Evolutionary conservation across 2,329 filamentous ascomycete genomes (phyloP).

Genomic region (Atkinsonella texensis): DNA sequence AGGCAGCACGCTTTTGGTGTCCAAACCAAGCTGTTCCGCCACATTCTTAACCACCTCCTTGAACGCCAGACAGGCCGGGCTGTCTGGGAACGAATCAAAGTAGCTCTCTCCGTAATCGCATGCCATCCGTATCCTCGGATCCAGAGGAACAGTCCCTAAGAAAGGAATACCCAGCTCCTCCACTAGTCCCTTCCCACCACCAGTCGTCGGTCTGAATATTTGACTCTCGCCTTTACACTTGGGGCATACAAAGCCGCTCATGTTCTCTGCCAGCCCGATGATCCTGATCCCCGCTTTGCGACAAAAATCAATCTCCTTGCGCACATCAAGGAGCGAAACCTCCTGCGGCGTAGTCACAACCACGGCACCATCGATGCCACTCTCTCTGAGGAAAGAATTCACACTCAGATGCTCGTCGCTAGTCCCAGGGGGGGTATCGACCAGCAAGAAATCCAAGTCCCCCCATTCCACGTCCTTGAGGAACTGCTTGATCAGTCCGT

Average conservation of each 20-base stretch:
- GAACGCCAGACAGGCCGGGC: slow-evolving; percentile 75
- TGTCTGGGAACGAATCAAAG: slow-evolving; percentile 86
- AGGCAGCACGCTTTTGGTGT: slow-evolving; percentile 40
- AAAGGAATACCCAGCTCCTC: slow-evolving; percentile 82
- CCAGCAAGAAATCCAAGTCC: slow-evolving; percentile 80
- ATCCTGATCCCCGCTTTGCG: slow-evolving; percentile 83
- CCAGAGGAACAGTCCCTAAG: slow-evolving; percentile 77
- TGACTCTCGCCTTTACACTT: slow-evolving; percentile 72
- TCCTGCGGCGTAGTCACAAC: slow-evolving; percentile 94
- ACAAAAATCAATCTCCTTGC: slow-evolving; percentile 98
- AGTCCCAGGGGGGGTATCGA: slow-evolving; percentile 92
- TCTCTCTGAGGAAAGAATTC: slow-evolving; percentile 81
- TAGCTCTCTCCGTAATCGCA: slow-evolving; percentile 98
- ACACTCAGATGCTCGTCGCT: slow-evolving; percentile 92
- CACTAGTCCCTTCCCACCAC: slow-evolving; percentile 69
- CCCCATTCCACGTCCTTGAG: slow-evolving; percentile 98
- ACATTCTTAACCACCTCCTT: slow-evolving; percentile 67
- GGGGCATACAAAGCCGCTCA: slow-evolving; percentile 93
- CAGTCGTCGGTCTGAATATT: slow-evolving; percentile 86
- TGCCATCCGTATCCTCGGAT: slow-evolving; percentile 89
- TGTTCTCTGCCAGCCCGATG: slow-evolving; percentile 90
- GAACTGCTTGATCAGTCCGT: slow-evolving; percentile 95
- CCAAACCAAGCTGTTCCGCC: slow-evolving; percentile 50
- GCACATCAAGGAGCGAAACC: slow-evolving; percentile 78
- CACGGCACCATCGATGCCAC: slow-evolving; percentile 85